phyloP scores from a whole-genome alignment of 2,329 filamentous ascomycete species.

The Myriosclerotinia curreyana region DNA sequence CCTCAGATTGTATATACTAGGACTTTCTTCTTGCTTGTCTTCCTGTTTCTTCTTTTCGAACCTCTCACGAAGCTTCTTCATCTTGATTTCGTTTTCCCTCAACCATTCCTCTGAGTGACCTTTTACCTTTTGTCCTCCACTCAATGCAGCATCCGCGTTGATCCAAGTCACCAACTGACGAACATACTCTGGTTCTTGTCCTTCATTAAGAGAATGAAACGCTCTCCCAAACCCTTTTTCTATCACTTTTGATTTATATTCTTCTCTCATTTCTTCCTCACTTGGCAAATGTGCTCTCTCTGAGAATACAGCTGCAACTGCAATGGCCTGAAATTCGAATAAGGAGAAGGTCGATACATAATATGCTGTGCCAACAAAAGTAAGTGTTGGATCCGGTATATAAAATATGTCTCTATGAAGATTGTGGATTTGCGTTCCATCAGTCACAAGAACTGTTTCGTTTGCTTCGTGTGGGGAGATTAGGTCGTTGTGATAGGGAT shows the following conservation, averaged over 20 bases:
- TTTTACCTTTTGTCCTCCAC: conserved; percentile 6
- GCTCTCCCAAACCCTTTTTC: conserved; percentile 21
- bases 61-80: conserved; percentile 7
- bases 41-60: conserved; percentile 16
- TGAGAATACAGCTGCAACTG: conserved; percentile 44
- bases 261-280: conserved; percentile 15
- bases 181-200: conserved; percentile 9
- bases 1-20: neutral
- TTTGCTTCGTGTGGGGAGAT: conserved; percentile 47
- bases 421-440: conserved; percentile 44
- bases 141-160: conserved; percentile 14
- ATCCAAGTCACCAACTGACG: conserved; percentile 18
- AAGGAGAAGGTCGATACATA: conserved; percentile 49
- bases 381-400: conserved; percentile 47
- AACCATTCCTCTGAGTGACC: conserved; percentile 16
- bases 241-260: conserved; percentile 15
- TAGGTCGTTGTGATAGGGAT: conserved; percentile 45
- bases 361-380: conserved; percentile 48
- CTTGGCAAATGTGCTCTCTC: conserved; percentile 42
- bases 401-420: conserved; percentile 53
- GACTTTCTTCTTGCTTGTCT: neutral
- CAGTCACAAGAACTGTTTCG: conserved; percentile 55
- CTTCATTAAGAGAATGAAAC: conserved; percentile 15
- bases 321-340: conserved; percentile 51
- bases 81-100: conserved; percentile 9